Conservation (phyloP, 176 grass and related monocot species). For the Calamus simplicifolius region DNA sequence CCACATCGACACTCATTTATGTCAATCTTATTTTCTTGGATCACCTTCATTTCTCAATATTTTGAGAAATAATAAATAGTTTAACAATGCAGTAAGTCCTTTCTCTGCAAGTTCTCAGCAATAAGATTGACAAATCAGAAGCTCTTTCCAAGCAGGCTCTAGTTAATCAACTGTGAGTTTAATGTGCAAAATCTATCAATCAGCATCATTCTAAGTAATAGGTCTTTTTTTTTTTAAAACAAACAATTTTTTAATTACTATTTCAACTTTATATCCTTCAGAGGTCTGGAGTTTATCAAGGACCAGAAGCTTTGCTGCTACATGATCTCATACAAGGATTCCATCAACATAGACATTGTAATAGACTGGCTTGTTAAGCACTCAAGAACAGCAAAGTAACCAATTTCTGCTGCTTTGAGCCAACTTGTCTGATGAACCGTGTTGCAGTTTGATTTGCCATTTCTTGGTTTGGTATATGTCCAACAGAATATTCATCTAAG, state of each 20-base stretch:
- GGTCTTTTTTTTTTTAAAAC: too few species aligned
- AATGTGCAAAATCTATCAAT: background rate
- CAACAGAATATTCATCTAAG: too few species aligned
- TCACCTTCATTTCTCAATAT: too few species aligned
- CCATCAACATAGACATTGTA: slow-evolving; percentile 83
- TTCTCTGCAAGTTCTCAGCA: slow-evolving; percentile 78
- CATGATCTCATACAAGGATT: slow-evolving; percentile 98
- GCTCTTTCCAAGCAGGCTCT: slow-evolving; percentile 72
- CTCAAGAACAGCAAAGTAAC: slow-evolving; percentile 24
- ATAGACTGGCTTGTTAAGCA: slow-evolving; percentile 79
- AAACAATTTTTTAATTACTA: too few species aligned
- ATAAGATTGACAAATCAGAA: slow-evolving; percentile 99
- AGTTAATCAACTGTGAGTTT: slow-evolving; percentile 76
- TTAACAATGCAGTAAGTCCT: too few species aligned
- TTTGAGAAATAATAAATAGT: too few species aligned
- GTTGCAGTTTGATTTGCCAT: slow-evolving; percentile 5
- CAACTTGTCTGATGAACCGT: slow-evolving; percentile 20
- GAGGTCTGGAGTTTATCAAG: slow-evolving; percentile 62
- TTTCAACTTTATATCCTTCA: slow-evolving; percentile 6
- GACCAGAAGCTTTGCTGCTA: slow-evolving; percentile 82
- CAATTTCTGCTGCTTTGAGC: slow-evolving; percentile 19
- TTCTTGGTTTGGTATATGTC: too few species aligned
- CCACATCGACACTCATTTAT: too few species aligned
- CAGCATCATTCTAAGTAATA: too few species aligned
- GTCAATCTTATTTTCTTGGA: too few species aligned